Base-by-base conservation (phyloP, 371 early-diverging fungal species). In the Synchytrium microbalum region DNA sequence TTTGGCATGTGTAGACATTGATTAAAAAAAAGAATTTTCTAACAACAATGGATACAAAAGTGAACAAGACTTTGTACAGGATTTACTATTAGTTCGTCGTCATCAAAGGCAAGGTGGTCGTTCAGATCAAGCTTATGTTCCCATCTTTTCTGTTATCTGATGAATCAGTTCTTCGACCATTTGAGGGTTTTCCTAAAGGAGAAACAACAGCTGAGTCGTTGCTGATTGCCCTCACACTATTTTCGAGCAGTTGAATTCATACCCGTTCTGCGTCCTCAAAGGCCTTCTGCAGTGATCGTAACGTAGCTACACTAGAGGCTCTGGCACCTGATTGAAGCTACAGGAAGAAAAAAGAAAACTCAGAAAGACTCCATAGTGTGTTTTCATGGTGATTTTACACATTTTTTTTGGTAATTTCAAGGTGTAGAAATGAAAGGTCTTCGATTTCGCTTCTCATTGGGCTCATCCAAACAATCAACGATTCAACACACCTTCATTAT, bases 231-330 rank as follows among this genome's bases (percentile, higher is more conserved):
- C 19, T 10, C 5, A 10, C 46, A 38, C 5, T 19, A 38, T 62
- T 16, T n/a, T 5, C 14, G 13, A 30, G 58, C 31, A 31, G 2
- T 3, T 23, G 1, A 0, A 58, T 33, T 16, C 58, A 26, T 30
- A 67, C 67, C 63, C 60, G 13, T 32, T 67, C 67, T 2, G 53
- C 61, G 0, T 51, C n/a, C 10, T 2, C 63, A 63, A 67, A 67
- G 0, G 67, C 67, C 25, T 46, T 24, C 13, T 58, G 29, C 30
- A 67, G 16, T 16, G 58, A 24, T 1, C 56, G 33, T 14, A 67
- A 63, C 3, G 67, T 55, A 0, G 53, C 51, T 3, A 32, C 16
- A 26, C 24, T 32, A 2, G 54, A 54, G 2, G 52, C 58, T 29
- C 26, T n/a, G 13, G n/a, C 51, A 27, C 54, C 27, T 53, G 52